Conservation (phyloP, 345 rosid species). For the Populus nigra region DNA sequence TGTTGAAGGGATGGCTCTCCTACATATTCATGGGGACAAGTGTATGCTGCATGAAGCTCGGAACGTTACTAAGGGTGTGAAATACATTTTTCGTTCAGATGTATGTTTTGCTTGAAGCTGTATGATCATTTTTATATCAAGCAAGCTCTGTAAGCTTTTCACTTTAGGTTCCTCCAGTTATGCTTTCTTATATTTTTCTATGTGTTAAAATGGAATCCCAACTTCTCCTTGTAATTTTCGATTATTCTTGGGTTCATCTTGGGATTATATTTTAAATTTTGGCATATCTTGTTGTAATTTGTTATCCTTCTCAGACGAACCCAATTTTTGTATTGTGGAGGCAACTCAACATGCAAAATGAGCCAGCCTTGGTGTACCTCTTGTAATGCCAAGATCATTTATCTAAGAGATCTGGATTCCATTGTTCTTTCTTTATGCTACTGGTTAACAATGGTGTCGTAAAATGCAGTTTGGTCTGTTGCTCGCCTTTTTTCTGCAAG, state of each 20-base stretch:
- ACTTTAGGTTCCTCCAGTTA: neutral
- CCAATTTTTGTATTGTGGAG: neutral
- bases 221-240: neutral
- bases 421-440: neutral
- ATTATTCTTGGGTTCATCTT: neutral
- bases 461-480: neutral
- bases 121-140: neutral
- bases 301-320: neutral
- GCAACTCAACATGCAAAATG: neutral
- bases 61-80: slow-evolving; percentile 69
- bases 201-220: neutral
- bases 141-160: slow-evolving; percentile 15
- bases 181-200: neutral
- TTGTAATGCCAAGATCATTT: neutral
- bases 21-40: slow-evolving; percentile 87
- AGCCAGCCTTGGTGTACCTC: neutral
- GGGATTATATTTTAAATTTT: neutral
- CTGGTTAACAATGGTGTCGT: neutral
- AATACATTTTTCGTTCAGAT: slow-evolving; percentile 88
- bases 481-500: neutral
- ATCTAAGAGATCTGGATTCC: neutral
- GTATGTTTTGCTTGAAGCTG: slow-evolving; percentile 77
- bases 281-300: neutral
- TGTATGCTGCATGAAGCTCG: slow-evolving; percentile 92
- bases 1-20: slow-evolving; percentile 83